These are phyloP conservation scores for Kregervanrija fluxuum DNA, from an alignment of 805 yeast genomes.

Conservation along the genomic window DNA sequence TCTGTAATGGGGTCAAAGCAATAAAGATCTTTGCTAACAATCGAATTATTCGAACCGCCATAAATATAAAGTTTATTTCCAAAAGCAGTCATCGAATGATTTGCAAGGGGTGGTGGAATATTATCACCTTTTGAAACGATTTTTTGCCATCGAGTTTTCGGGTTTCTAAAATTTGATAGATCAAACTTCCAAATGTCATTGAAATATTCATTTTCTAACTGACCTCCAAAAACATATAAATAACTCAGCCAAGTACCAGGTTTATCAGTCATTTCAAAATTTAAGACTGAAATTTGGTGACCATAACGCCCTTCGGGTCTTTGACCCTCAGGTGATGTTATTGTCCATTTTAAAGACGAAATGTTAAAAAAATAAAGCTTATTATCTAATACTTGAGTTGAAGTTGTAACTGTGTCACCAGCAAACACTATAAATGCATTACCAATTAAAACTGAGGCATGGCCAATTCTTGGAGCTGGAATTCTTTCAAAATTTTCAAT, in stretches of 20 bases:
- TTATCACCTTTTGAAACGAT: constrained; percentile 38
- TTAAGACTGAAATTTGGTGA: constrained; percentile 76
- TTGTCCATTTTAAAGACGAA: constrained; percentile 70
- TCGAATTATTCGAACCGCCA: constrained; percentile 78
- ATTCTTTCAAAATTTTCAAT: constrained; percentile 69
- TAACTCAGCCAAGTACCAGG: constrained; percentile 35
- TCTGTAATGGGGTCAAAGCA: constrained; percentile 62
- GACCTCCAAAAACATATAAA: constrained; percentile 91
- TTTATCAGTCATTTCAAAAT: constrained; percentile 39
- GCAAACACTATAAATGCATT: constrained; percentile 94
- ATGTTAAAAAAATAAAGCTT: constrained; percentile 82
- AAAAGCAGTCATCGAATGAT: constrained; percentile 81
- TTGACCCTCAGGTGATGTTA: constrained; percentile 63
- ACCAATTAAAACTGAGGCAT: constrained; percentile 84
- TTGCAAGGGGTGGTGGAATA: constrained; percentile 76
- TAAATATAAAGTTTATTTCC: constrained; percentile 75
- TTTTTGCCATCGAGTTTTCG: constrained; percentile 78
- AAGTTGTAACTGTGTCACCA: constrained; percentile 87
- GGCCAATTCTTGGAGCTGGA: constrained; percentile 97
- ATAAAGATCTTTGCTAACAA: constrained; percentile 71
- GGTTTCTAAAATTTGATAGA: constrained; percentile 74
- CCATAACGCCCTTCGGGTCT: constrained; percentile 94
- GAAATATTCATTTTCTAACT: constrained; percentile 70
- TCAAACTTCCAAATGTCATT: constrained; percentile 85
- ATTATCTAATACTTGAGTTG: constrained; percentile 75